Evolutionary conservation across 768 basidiomycete species (phyloP).

Genomic region (Fomitopsis serialis): DNA sequence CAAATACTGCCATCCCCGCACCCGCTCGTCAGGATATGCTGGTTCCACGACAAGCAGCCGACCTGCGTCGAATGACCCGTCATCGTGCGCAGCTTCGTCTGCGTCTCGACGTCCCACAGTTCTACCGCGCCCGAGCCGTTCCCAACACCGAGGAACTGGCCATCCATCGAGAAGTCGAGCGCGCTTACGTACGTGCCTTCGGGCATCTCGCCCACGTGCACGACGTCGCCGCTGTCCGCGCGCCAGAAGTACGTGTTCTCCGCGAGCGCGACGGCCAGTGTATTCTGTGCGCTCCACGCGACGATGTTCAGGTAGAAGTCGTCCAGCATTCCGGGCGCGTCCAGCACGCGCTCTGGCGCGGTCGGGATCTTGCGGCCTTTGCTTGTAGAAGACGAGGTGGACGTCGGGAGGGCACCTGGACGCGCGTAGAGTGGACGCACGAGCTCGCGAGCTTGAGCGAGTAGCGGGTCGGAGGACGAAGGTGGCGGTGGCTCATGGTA

Average conservation of each 20-base stretch:
- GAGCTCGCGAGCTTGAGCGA: slow-evolving; percentile 72
- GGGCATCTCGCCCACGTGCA: slow-evolving; percentile 67
- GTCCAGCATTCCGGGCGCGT: slow-evolving; percentile 89
- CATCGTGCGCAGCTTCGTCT: slow-evolving; percentile 88
- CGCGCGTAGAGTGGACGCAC: slow-evolving; percentile 73
- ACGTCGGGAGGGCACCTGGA: slow-evolving; percentile 55
- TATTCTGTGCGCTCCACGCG: slow-evolving; percentile 82
- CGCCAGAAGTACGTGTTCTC: slow-evolving; percentile 91
- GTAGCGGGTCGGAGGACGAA: slow-evolving; percentile 69
- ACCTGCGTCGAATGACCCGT: slow-evolving; percentile 78
- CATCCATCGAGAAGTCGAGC: slow-evolving; percentile 76
- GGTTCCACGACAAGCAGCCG: slow-evolving; percentile 81
- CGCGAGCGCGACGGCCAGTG: slow-evolving; percentile 86
- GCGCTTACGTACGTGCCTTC: slow-evolving; percentile 73
- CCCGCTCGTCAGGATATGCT: slow-evolving; percentile 81
- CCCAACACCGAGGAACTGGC: slow-evolving; percentile 78
- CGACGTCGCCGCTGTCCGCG: slow-evolving; percentile 85
- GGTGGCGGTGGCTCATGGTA: slow-evolving; percentile 85
- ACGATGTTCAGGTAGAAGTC: slow-evolving; percentile 97
- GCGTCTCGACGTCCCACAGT: slow-evolving; percentile 87
- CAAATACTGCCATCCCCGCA: slow-evolving; percentile 94
- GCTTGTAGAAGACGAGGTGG: slow-evolving; percentile 52
- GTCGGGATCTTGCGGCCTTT: slow-evolving; percentile 83
- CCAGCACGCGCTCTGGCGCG: slow-evolving; percentile 87
- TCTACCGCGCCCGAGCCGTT: slow-evolving; percentile 81